phyloP scores from a whole-genome alignment of 2,329 filamentous ascomycete species.

The Pseudogymnoascus sp. region DNA sequence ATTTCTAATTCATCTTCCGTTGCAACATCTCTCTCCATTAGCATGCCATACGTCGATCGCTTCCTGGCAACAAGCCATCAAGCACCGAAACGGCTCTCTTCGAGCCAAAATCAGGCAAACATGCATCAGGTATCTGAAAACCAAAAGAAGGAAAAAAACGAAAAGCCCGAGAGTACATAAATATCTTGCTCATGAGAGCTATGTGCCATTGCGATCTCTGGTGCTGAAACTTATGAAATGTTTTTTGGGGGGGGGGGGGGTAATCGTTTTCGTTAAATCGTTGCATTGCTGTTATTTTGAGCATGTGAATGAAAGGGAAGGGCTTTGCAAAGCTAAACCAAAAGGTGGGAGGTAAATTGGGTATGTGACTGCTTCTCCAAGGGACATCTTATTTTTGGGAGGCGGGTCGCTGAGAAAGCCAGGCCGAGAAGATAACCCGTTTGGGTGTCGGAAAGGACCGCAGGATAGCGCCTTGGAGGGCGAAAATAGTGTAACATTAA shows the following conservation, averaged over 20 bases:
- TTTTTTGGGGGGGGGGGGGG: background rate
- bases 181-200: background rate
- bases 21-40: background rate
- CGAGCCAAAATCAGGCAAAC: background rate
- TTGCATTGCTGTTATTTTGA: background rate
- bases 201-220: background rate
- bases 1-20: background rate
- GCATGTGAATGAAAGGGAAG: background rate
- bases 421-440: background rate
- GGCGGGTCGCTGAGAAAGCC: background rate
- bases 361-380: background rate
- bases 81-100: background rate
- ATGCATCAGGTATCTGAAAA: background rate
- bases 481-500: no score
- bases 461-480: background rate
- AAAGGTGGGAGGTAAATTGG: background rate
- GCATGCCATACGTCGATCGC: background rate
- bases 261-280: constrained; percentile 1
- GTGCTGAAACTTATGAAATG: background rate
- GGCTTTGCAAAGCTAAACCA: background rate
- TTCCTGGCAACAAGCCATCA: background rate
- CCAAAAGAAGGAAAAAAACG: background rate
- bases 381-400: background rate
- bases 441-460: background rate
- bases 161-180: background rate